phyloP scores from a whole-genome alignment of 306 rosid genomes.

The Acacia crassicarpa region DNA sequence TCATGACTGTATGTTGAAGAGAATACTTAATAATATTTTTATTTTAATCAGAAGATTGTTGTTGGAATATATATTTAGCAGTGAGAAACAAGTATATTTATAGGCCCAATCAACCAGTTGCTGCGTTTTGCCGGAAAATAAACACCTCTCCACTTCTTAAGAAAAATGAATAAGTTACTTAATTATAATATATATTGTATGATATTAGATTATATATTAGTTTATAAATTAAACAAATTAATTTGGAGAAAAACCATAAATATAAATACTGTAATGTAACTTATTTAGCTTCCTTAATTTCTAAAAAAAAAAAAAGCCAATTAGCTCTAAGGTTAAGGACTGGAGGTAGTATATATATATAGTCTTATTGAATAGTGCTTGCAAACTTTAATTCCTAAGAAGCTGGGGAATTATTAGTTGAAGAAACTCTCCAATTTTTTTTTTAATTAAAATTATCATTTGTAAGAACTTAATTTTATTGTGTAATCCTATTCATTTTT shows the following conservation, averaged over 20 bases:
- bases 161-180: too few species aligned
- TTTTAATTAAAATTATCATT: background rate
- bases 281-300: too few species aligned
- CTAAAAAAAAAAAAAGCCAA: too few species aligned
- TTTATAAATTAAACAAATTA: too few species aligned
- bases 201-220: too few species aligned
- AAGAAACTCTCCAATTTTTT: background rate
- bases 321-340: too few species aligned
- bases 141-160: too few species aligned
- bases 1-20: background rate
- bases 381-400: background rate
- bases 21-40: background rate
- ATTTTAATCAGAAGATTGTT: slow-evolving; percentile 11
- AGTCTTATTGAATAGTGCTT: background rate
- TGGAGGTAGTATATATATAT: background rate
- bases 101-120: background rate
- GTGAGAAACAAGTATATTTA: background rate
- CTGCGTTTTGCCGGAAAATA: background rate
- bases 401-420: background rate
- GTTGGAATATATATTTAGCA: slow-evolving; percentile 7
- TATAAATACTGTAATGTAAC: too few species aligned
- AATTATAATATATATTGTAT: too few species aligned
- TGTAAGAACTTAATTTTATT: background rate
- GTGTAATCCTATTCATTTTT: background rate
- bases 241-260: too few species aligned